These are phyloP conservation scores for Peniophora sp. DNA, from an alignment of 1,284 basidiomycete species.

Conservation along the genomic window DNA sequence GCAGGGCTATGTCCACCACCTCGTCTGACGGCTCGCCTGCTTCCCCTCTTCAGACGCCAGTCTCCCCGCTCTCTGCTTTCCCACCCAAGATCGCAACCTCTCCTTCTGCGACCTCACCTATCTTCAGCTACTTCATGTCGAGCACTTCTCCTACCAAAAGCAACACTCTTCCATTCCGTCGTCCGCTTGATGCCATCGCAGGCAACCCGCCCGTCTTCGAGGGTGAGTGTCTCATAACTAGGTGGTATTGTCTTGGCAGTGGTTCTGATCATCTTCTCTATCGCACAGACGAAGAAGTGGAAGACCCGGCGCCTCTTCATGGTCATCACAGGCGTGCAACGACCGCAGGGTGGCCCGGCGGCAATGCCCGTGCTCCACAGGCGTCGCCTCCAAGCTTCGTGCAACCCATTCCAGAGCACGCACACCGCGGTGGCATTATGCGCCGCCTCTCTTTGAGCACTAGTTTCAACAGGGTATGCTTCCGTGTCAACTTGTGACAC, in stretches of 20 bases:
- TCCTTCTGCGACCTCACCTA: conserved; percentile 50
- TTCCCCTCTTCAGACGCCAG: conserved; percentile 31
- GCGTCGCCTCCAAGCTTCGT: conserved; percentile 14
- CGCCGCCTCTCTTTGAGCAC: conserved; percentile 65
- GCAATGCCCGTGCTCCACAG: conserved; percentile 42
- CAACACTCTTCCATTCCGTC: conserved; percentile 51
- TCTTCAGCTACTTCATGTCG: conserved; percentile 56
- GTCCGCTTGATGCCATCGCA: conserved; percentile 31
- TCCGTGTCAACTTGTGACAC: not conserved
- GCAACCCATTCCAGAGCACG: conserved; percentile 27
- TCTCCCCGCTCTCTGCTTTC: conserved; percentile 34
- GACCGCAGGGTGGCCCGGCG: conserved; percentile 38
- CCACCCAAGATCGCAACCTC: conserved; percentile 40
- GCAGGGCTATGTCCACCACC: conserved; percentile 32
- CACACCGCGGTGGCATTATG: conserved; percentile 51
- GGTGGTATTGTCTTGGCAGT: not conserved
- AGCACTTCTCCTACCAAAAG: conserved; percentile 43
- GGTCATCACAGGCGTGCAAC: conserved; percentile 22
- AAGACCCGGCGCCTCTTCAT: conserved; percentile 23
- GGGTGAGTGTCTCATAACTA: conserved; percentile 31
- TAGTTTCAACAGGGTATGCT: conserved; percentile 46
- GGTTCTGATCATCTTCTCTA: not conserved
- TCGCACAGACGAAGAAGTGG: conserved; percentile 26
- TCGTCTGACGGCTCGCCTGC: conserved; percentile 29
- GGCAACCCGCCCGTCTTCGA: conserved; percentile 48